phyloP scores from a whole-genome alignment of 139 green algal genomes.

The Klebsormidium nitens region DNA sequence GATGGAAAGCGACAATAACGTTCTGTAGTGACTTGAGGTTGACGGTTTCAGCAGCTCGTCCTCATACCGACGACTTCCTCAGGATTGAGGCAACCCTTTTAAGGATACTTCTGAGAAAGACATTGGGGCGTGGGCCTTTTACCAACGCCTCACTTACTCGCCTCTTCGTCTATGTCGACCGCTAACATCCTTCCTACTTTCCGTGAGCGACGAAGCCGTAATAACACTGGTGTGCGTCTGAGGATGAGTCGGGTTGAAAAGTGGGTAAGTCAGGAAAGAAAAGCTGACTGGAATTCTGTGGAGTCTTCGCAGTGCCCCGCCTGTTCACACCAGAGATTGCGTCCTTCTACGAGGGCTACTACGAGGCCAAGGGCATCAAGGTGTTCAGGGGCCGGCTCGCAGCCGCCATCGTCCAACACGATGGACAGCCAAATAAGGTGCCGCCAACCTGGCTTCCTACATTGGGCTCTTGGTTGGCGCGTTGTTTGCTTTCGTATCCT shows the following conservation, averaged over 20 bases:
- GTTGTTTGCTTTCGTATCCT: too few relatives aligned
- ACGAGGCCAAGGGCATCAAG: conserved; percentile 63
- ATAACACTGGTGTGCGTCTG: not conserved
- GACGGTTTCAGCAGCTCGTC: too few relatives aligned
- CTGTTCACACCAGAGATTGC: conserved; percentile 73
- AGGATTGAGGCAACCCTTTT: too few relatives aligned
- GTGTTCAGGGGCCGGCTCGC: conserved; percentile 55
- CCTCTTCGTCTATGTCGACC: not conserved
- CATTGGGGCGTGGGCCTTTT: too few relatives aligned
- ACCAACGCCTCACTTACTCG: not conserved
- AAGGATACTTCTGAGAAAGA: too few relatives aligned
- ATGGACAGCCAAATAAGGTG: conserved; percentile 41
- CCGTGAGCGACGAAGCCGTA: not conserved
- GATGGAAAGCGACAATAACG: too few relatives aligned
- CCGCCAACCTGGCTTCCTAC: too few relatives aligned
- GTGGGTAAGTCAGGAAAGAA: not conserved
- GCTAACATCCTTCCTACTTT: not conserved
- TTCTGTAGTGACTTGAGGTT: too few relatives aligned
- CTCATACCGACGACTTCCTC: too few relatives aligned
- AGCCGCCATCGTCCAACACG: conserved; percentile 29
- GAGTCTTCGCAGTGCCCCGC: conserved; percentile 48
- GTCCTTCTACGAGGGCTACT: conserved; percentile 56
- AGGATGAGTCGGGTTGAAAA: too few relatives aligned
- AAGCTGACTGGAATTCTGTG: not conserved
- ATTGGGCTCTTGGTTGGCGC: too few relatives aligned